phyloP scores from a whole-genome alignment of 345 rosid species.

The Adansonia digitata region DNA sequence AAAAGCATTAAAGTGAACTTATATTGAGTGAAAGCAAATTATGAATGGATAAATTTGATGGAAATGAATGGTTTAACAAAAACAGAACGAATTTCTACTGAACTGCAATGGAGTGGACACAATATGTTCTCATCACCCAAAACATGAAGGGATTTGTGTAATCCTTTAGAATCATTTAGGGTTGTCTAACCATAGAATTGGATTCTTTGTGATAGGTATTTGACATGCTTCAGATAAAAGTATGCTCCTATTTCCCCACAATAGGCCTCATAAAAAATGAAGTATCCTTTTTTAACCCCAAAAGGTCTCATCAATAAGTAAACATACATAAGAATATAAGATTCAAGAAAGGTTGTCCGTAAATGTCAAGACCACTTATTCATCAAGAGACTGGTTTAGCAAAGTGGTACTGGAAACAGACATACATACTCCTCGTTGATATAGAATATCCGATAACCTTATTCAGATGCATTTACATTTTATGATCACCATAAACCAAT shows the following conservation, averaged over 20 bases:
- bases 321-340: neutral
- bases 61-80: neutral
- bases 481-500: neutral
- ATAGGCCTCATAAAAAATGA: neutral
- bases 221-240: neutral
- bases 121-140: neutral
- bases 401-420: neutral
- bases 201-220: neutral
- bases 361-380: neutral
- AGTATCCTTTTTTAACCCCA: neutral
- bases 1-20: conserved; percentile 10
- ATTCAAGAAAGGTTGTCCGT: neutral
- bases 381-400: neutral
- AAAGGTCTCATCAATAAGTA: neutral
- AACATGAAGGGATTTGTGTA: neutral
- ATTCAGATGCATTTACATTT: neutral
- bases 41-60: neutral
- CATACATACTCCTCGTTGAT: neutral
- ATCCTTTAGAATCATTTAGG: neutral
- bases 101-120: neutral
- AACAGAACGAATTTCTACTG: neutral
- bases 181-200: neutral
- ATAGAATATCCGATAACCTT: neutral
- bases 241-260: neutral
- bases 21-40: neutral